Evolutionary conservation across 2,329 filamentous ascomycete species (phyloP).

Genomic region (Pseudocercospora ulei): DNA sequence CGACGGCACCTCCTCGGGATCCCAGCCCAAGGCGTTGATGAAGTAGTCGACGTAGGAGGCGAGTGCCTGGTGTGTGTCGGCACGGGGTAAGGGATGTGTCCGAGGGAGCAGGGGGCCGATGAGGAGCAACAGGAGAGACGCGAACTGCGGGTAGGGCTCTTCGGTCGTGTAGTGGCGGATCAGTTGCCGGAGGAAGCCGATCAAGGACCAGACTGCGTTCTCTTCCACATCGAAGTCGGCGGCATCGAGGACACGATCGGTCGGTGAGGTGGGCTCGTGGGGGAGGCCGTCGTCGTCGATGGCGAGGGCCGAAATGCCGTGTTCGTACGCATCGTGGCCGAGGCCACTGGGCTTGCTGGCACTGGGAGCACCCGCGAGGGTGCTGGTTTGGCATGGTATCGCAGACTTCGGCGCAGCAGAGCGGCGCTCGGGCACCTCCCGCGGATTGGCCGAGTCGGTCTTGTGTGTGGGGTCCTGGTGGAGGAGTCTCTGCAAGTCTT

Average conservation of each 20-base stretch:
- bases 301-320: slow-evolving; percentile 9
- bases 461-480: slow-evolving; percentile 7
- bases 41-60: slow-evolving; percentile 38
- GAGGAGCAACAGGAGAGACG: slow-evolving; percentile 41
- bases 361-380: not conserved
- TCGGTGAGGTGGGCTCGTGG: slow-evolving; percentile 7
- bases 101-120: slow-evolving; percentile 40
- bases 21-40: slow-evolving; percentile 31
- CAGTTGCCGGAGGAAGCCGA: slow-evolving; percentile 38
- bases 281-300: slow-evolving; percentile 11
- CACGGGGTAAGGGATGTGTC: slow-evolving; percentile 33
- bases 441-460: slow-evolving; percentile 11
- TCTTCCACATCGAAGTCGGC: slow-evolving; percentile 27
- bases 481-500: slow-evolving; percentile 8
- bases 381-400: not conserved
- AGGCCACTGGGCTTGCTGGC: not conserved
- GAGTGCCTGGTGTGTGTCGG: slow-evolving; percentile 32
- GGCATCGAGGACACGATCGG: slow-evolving; percentile 13
- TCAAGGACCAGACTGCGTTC: slow-evolving; percentile 35
- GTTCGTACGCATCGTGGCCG: not conserved
- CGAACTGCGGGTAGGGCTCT: slow-evolving; percentile 41
- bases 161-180: slow-evolving; percentile 37
- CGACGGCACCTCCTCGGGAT: slow-evolving; percentile 32
- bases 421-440: not conserved
- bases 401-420: not conserved